Evolutionary conservation across 176 grass and related monocot species (phyloP), one percentile per base, ranked within the genome.

Genomic region (Cocos nucifera): DNA sequence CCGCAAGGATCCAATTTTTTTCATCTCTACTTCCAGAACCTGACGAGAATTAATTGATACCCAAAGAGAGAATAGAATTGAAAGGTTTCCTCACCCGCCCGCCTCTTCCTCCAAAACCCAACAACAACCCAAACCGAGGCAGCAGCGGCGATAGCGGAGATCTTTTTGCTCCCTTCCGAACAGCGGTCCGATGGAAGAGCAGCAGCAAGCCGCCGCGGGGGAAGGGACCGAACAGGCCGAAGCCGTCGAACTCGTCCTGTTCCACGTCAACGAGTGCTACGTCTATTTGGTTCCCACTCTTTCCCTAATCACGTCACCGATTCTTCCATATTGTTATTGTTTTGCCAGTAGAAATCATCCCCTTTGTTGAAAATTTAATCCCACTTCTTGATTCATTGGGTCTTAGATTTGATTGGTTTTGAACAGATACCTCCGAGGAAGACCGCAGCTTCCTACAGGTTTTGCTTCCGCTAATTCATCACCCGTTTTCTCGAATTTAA

Each of bases 371-470:
- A 44, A 14, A 44, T 12, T 44, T 9, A 44, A 44, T 44, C 9
- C 35, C 35, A 14, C 9, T 44, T 44, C 35, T 49, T 65, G 22
- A 65, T 14, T 6, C 62, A 50, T 69, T 71, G 48, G 63, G 8
- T 67, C 19, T 75, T 56, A 79, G 69, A 60, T 29, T 29, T 56
- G 53, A 51, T 54, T 56, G 26, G 6, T 63, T 67, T 49, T 77
- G n/a, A 23, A 54, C 81, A 98, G 93, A 98, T 98, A 78, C 93
- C 87, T 78, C 93, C 93, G 9, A 85, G 93, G 77, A 98, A 83
- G 84, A 88, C 69, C 22, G 81, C 84, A 19, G 93, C 93, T 57
- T 92, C 93, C 27, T 98, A 89, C 79, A 98, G 93, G 93, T 98
- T 64, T 20, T 25, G 15, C 20, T 52, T 72, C 22, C 8, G 6